Evolutionary conservation across 441 rosid genomes (phyloP).

Genomic region (Manihot esculenta): DNA sequence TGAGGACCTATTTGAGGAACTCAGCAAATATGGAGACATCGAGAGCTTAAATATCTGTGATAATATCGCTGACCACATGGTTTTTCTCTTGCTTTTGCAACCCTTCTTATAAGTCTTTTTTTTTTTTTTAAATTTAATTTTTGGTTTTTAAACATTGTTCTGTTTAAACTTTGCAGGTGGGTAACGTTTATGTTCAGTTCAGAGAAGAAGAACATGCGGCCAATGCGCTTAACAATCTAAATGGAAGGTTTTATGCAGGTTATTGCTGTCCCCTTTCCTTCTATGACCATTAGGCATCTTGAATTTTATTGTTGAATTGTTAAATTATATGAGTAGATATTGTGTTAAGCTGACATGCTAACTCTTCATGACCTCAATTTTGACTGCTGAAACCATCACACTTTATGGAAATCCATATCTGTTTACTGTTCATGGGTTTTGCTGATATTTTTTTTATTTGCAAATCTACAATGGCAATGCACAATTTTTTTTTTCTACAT

Average conservation of each 20-base stretch:
- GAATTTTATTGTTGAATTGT: not conserved
- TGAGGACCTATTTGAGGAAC: constrained; percentile 57
- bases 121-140: not conserved
- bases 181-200: constrained; percentile 82
- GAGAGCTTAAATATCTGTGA: constrained; percentile 80
- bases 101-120: not conserved
- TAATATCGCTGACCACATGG: constrained; percentile 81
- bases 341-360: not conserved
- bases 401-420: not conserved
- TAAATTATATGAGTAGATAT: too few species aligned
- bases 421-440: not conserved
- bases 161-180: constrained; percentile 38
- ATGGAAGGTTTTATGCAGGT: constrained; percentile 71
- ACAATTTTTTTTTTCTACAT: not conserved
- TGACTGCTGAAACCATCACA: not conserved
- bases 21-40: constrained; percentile 62
- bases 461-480: too few species aligned
- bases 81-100: not conserved
- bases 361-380: not conserved
- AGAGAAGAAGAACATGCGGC: constrained; percentile 88
- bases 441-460: too few species aligned
- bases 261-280: not conserved
- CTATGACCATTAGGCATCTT: not conserved
- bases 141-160: not conserved
- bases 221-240: constrained; percentile 56